Conservation (phyloP, 306 rosid species). For the Prunus dulcis region DNA sequence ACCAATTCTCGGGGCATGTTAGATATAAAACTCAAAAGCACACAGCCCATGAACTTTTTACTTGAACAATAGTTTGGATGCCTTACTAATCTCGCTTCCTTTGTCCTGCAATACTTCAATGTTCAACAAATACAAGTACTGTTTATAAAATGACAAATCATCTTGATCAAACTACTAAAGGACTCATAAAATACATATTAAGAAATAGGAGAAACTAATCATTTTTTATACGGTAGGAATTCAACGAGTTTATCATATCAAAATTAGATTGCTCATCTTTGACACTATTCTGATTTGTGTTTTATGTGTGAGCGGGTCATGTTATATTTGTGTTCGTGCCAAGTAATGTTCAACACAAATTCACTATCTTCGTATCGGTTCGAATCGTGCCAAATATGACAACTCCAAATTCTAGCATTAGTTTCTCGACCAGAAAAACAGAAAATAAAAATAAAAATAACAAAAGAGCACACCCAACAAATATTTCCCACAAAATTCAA, state of each 20-base stretch:
- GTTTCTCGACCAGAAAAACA: neutral
- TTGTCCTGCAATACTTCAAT: neutral
- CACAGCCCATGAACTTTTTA: neutral
- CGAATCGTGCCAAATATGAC: neutral
- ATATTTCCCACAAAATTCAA: neutral
- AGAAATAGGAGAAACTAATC: neutral
- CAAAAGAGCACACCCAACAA: neutral
- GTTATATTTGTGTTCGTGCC: neutral
- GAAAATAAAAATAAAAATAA: neutral
- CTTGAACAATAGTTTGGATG: neutral
- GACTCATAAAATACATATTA: neutral
- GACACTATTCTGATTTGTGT: rapidly evolving
- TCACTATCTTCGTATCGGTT: neutral
- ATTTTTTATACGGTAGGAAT: neutral
- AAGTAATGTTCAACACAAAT: neutral
- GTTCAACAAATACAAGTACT: no score
- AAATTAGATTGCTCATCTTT: neutral
- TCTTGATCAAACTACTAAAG: neutral
- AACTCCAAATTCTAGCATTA: neutral
- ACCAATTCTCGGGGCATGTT: neutral
- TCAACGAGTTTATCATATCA: neutral
- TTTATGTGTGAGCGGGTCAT: neutral
- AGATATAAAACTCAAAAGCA: neutral
- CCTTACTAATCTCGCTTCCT: neutral
- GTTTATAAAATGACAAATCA: neutral